Evolutionary conservation across 495 filamentous ascomycete genomes (phyloP).

Genomic region (Talaromyces adpressus): DNA sequence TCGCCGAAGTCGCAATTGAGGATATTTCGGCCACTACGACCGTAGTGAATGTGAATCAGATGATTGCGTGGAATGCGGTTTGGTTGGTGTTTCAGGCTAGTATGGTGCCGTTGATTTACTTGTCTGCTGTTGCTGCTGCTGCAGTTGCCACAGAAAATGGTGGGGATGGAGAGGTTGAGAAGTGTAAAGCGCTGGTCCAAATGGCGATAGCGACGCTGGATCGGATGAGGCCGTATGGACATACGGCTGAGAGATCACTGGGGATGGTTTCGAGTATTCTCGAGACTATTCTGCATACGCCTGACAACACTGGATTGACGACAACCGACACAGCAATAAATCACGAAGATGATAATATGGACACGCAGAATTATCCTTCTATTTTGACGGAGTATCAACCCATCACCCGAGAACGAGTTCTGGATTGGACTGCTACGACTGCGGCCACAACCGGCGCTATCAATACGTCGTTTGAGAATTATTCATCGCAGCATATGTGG

Average conservation of each 20-base stretch:
- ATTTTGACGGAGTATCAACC: background rate
- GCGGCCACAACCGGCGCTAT: background rate
- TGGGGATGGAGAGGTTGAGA: slow-evolving; percentile 44
- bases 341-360: slow-evolving; percentile 1
- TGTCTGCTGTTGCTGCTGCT: slow-evolving; percentile 33
- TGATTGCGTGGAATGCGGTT: slow-evolving; percentile 74
- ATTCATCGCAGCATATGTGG: slow-evolving; percentile 32
- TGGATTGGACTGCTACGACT: slow-evolving; percentile 17
- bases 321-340: background rate
- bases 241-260: slow-evolving; percentile 60
- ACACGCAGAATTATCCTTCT: background rate
- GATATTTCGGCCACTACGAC: slow-evolving; percentile 52
- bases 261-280: slow-evolving; percentile 66
- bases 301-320: background rate
- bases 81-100: slow-evolving; percentile 79
- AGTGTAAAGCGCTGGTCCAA: slow-evolving; percentile 52
- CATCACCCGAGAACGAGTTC: slow-evolving; percentile 12
- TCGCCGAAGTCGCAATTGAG: slow-evolving; percentile 63
- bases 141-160: slow-evolving; percentile 30
- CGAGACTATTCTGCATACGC: slow-evolving; percentile 45
- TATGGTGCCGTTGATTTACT: slow-evolving; percentile 67
- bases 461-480: slow-evolving; percentile 23
- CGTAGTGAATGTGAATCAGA: slow-evolving; percentile 56
- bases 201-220: slow-evolving; percentile 60
- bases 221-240: slow-evolving; percentile 61